phyloP scores from a whole-genome alignment of 495 filamentous ascomycete species.

The Trichoderma asperelloides region DNA sequence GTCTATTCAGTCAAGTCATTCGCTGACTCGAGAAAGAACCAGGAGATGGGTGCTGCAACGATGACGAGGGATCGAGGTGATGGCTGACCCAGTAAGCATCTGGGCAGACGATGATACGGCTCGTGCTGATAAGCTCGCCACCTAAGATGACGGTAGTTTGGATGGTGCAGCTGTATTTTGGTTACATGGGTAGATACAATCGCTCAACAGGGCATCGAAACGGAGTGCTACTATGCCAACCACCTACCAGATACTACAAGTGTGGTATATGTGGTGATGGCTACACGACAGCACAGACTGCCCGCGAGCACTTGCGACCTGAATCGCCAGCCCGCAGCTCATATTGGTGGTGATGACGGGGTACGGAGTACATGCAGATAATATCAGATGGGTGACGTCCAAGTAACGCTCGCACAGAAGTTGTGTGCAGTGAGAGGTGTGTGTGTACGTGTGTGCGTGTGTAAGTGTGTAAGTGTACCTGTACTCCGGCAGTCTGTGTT shows the following conservation, averaged over 20 bases:
- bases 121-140: background rate
- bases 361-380: background rate
- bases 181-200: background rate
- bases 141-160: background rate
- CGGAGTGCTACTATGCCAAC: no score
- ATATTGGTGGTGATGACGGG: background rate
- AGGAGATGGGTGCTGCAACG: background rate
- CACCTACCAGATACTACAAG: no score
- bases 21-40: background rate
- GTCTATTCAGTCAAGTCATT: background rate
- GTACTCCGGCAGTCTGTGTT: background rate
- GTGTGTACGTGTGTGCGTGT: background rate
- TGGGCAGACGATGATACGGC: background rate
- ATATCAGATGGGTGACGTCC: background rate
- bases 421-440: background rate
- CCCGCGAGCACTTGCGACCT: no score
- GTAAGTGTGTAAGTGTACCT: background rate
- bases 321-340: no score
- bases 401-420: background rate
- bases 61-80: background rate
- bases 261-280: background rate
- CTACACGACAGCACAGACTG: no score
- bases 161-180: background rate
- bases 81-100: background rate
- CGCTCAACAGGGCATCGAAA: background rate